Conservation (phyloP, 2,329 filamentous ascomycete species). For the Cladophialophora carrionii region DNA sequence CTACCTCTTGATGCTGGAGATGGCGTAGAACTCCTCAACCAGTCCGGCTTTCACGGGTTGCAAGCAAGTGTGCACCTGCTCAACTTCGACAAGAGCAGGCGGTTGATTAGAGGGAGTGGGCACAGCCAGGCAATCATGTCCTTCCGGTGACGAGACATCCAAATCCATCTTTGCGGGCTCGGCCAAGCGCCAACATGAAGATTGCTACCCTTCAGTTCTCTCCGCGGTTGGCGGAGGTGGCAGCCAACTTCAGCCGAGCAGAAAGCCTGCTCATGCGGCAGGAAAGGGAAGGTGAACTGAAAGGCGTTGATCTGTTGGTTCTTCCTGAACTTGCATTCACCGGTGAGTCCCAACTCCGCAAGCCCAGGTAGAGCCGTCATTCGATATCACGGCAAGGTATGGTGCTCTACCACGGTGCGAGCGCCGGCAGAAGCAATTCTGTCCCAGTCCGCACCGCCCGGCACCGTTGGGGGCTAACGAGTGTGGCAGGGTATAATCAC, state of each 20-base stretch:
- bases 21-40: neutral
- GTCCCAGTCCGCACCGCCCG: conserved; percentile 10
- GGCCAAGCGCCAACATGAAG: conserved; percentile 43
- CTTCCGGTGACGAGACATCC: neutral
- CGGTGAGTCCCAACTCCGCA: conserved; percentile 47
- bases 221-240: conserved; percentile 49
- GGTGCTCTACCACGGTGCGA: neutral
- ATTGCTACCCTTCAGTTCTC: conserved; percentile 55
- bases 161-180: neutral
- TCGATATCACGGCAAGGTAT: neutral
- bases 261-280: conserved; percentile 48
- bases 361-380: neutral
- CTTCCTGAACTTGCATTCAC: conserved; percentile 66
- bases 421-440: neutral
- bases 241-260: conserved; percentile 51
- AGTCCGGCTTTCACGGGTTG: neutral
- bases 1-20: neutral
- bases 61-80: neutral
- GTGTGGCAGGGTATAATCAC: conserved; percentile 63
- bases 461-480: conserved; percentile 20
- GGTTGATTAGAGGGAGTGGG: neutral
- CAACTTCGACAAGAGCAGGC: neutral
- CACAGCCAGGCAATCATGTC: neutral
- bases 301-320: conserved; percentile 60
- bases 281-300: conserved; percentile 38